Base-by-base conservation (phyloP, 1,139 yeast genomes). In the Zhuliangozyma parablackwelliae region DNA sequence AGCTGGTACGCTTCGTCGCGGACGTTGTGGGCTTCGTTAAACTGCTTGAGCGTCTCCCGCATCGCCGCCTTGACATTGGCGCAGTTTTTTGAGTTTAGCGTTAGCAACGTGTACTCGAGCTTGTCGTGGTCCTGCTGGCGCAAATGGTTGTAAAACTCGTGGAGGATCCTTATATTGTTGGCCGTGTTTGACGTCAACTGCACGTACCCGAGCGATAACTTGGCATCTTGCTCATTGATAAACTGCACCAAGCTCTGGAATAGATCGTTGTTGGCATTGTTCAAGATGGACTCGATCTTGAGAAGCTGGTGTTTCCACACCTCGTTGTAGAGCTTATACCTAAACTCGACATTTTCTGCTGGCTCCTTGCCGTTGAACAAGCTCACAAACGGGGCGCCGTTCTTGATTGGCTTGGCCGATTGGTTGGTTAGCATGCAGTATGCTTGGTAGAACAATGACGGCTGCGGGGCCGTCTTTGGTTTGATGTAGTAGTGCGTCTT, bases 171-270 rank as follows among this genome's bases (percentile, higher is more conserved):
- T 10, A 67, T 54, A 47, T 78, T 79, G 41, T 78, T 75, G n/a
- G 83, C 75, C 7, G 73, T 69, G 48, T 78, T 78, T 11, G 84
- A 66, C 11, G 81, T 77, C 37, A 80, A 61, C 41, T 69, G 69
- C 5, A 80, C 53, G 38, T 76, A 60, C 1, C 72, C 78, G 2
- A 74, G 61, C 3, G 62, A 61, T 7, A 75, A 45, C 39, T 63
- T 63, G 12, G 28, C n/a, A 8, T 30, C 21, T 23, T 25, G 35
- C 28, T 44, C 36, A 21, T 41, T 43, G 21, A 72, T 51, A 45
- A 64, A 71, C 9, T 44, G 40, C 12, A 54, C 40, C 32, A 74
- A 50, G 16, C 58, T 51, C 23, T 54, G 51, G 42, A 71, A 71
- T 33, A 69, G 54, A 9, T 63, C 61, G 34, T 57, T 49, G 47